Percentiles rank a stretch among this genome's conserved stretches.
phyloP scores from a whole-genome alignment of 169 alveolate genomes.

The Plasmodium chabaudi region DNA sequence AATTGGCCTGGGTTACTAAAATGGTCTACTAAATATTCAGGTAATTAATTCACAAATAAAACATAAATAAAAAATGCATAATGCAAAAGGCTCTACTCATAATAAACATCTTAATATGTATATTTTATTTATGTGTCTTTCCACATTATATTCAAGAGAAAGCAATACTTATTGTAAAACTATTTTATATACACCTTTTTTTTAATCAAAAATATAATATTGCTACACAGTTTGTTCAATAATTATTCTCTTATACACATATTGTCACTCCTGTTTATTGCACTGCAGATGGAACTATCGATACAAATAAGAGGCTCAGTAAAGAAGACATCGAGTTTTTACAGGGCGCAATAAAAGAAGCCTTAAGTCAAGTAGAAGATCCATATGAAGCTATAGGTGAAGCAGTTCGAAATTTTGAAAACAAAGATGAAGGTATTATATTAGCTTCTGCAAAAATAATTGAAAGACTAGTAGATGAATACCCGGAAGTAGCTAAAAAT shows the following conservation, averaged over 20 bases:
- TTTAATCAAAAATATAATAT: no score
- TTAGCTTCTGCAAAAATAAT: constrained; percentile 73
- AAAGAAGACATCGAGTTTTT: constrained; percentile 71
- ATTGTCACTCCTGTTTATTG: no score
- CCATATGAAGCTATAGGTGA: constrained; percentile 76
- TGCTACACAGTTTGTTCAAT: no score
- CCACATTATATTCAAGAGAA: no score
- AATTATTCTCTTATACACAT: no score
- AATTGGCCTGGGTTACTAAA: constrained; percentile 77
- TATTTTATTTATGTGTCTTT: no score
- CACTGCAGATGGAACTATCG: constrained; percentile 56
- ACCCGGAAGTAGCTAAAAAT: constrained; percentile 68
- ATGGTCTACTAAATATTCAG: constrained; percentile 77
- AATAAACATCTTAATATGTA: no score
- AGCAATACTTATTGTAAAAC: no score
- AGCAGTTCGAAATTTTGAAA: constrained; percentile 66
- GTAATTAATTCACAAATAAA: constrained; percentile 7
- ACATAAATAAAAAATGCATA: no score
- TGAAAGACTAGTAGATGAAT: constrained; percentile 73
- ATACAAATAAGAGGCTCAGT: constrained; percentile 66
- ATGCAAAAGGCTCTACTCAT: no score
- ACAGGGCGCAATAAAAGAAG: constrained; percentile 76
- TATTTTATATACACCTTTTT: no score
- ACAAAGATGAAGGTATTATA: constrained; percentile 61
- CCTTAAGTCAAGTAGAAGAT: constrained; percentile 73